Base-by-base conservation (phyloP, 805 yeast species). In the Yamadazyma akitaensis region DNA sequence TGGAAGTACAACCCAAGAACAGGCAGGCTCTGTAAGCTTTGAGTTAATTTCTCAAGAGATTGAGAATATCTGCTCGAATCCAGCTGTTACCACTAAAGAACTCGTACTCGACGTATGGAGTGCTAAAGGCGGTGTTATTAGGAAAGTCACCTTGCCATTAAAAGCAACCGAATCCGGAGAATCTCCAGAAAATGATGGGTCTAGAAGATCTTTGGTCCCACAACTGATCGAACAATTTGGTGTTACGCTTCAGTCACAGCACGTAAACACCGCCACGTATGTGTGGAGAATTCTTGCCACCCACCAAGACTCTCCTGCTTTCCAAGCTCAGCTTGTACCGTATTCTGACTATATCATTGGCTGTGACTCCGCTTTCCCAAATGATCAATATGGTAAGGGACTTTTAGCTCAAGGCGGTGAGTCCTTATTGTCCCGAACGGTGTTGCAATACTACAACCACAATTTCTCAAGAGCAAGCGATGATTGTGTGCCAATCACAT, bases 301-400 rank as follows among this genome's bases (percentile, higher is more conserved):
- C 11, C 82, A 84, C 47, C 81, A 81, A 11, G 78, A 79, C 47
- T 80, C 90, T 0, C 97, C 97, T 0, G 97, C 96, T 0, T 85
- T 84, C 53, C 68, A 68, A 42, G 88, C 96, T 0, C 96, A 94
- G 13, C 75, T 92, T 35, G 73, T 88, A 31, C 90, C 96, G 0
- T 87, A 86, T 56, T 77, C 89, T 2, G 99, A 92, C 62, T 92
- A 88, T 61, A 83, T 92, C 40, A 81, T 92, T 42, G 97, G 95
- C 5, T 72, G 76, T 51, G 76, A 72, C 47, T 69, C 75, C 0
- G 71, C 72, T 2, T 70, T 57, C 44, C 85, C 91, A 13, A 86
- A 85, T 47, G 94, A 88, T 52, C 49, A 51, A 1, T 53, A 62
- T 17, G 70, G 68, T 0, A 68, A 64, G 51, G 97, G 97, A 0